Evolutionary conservation across 352 stramenopile species (phyloP).

Genomic region (Pythium dissimile): DNA sequence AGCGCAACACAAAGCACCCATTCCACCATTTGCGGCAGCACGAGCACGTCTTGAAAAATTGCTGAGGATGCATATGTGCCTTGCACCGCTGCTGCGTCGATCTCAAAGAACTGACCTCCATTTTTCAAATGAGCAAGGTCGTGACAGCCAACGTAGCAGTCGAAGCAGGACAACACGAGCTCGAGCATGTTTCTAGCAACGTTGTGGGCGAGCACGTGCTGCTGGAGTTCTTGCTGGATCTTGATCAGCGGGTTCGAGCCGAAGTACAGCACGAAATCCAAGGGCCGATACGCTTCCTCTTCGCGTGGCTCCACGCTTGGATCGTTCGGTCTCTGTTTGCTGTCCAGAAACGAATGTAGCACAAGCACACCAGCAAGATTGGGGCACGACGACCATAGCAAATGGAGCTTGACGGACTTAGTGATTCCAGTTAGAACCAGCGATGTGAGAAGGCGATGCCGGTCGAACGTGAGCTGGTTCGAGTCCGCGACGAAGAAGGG

Average conservation of each 20-base stretch:
- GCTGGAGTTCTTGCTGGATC: constrained; percentile 56
- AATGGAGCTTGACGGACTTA: constrained; percentile 59
- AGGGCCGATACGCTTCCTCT: constrained; percentile 31
- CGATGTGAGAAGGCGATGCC: constrained; percentile 44
- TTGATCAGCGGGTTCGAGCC: constrained; percentile 47
- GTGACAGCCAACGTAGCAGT: constrained; percentile 38
- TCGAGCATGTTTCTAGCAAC: constrained; percentile 29
- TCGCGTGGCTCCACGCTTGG: not conserved
- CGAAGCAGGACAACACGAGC: constrained; percentile 56
- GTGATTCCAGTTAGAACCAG: constrained; percentile 49
- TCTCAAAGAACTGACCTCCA: constrained; percentile 39
- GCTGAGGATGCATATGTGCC: constrained; percentile 13
- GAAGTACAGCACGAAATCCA: constrained; percentile 63
- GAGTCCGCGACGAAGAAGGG: constrained; percentile 36
- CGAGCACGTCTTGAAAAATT: constrained; percentile 26
- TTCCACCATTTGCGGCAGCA: constrained; percentile 25
- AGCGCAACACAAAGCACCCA: constrained; percentile 61
- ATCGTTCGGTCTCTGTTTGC: constrained; percentile 8
- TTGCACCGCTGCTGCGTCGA: constrained; percentile 24
- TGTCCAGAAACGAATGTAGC: constrained; percentile 32
- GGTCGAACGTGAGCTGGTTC: constrained; percentile 40
- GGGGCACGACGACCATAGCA: constrained; percentile 52
- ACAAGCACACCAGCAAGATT: constrained; percentile 41
- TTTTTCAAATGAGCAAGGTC: constrained; percentile 54
- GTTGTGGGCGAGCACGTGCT: constrained; percentile 29